Evolutionary conservation across 2,329 filamentous ascomycete genomes (phyloP).

Genomic region (Talaromyces marneffei): DNA sequence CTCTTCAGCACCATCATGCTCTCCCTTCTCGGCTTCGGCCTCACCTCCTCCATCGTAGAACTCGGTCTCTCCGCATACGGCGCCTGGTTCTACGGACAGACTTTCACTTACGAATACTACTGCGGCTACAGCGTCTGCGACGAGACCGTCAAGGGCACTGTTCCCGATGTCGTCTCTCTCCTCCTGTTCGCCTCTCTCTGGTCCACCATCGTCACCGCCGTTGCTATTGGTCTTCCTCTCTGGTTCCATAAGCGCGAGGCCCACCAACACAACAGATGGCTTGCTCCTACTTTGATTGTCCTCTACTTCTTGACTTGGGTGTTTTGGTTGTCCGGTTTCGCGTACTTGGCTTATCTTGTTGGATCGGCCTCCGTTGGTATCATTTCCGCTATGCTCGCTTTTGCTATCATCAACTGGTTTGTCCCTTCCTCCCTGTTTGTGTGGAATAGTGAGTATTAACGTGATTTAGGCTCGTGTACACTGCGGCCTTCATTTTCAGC

Average conservation of each 20-base stretch:
- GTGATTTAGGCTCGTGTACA: slow-evolving; percentile 24
- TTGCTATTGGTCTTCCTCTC: slow-evolving; percentile 21
- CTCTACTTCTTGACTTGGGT: slow-evolving; percentile 27
- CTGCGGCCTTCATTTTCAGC: slow-evolving; percentile 24
- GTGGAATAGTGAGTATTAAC: background rate
- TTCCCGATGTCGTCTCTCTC: slow-evolving; percentile 22
- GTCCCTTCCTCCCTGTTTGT: background rate
- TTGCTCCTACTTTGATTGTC: slow-evolving; percentile 19
- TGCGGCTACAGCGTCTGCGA: slow-evolving; percentile 11
- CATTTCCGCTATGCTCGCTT: slow-evolving; percentile 24
- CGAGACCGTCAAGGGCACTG: slow-evolving; percentile 12
- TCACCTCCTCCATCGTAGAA: slow-evolving; percentile 25
- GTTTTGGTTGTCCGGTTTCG: slow-evolving; percentile 29
- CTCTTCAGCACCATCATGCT: slow-evolving; percentile 22
- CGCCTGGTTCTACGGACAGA: slow-evolving; percentile 10
- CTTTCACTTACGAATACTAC: slow-evolving; percentile 1
- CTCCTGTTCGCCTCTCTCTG: slow-evolving; percentile 24
- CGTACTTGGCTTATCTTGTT: slow-evolving; percentile 21
- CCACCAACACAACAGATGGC: slow-evolving; percentile 19
- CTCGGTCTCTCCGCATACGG: slow-evolving; percentile 24
- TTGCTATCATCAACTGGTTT: slow-evolving; percentile 27
- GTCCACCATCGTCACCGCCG: slow-evolving; percentile 22
- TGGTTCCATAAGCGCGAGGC: slow-evolving; percentile 17
- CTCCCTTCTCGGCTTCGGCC: slow-evolving; percentile 20
- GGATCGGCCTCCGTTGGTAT: slow-evolving; percentile 16